These are phyloP conservation scores for Blumeria graminis DNA, from an alignment of 2,329 filamentous ascomycete species.

Conservation along the genomic window DNA sequence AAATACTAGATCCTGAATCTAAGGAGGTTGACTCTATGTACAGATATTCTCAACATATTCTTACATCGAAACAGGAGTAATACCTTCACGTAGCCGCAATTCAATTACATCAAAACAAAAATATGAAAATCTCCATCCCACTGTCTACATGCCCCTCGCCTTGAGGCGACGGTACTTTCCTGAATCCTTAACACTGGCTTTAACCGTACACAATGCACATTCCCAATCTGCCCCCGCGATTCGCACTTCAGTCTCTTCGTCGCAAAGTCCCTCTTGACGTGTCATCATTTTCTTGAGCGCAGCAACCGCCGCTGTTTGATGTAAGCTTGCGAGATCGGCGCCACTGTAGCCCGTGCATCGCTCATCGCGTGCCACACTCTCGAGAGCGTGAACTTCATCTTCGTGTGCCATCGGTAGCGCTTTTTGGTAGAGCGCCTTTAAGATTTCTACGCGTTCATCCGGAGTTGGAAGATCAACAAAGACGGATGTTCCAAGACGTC, in stretches of 20 bases:
- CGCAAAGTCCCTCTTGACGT: neutral
- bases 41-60: too few relatives aligned
- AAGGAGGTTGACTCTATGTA: too few relatives aligned
- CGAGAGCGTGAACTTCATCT: slow-evolving; percentile 28
- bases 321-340: slow-evolving; percentile 34
- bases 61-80: too few relatives aligned
- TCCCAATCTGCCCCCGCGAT: slow-evolving; percentile 15
- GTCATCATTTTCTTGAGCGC: slow-evolving; percentile 14
- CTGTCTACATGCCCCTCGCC: slow-evolving; percentile 14
- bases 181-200: slow-evolving; percentile 16
- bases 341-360: slow-evolving; percentile 57
- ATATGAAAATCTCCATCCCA: too few relatives aligned
- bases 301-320: slow-evolving; percentile 15
- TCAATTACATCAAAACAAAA: too few relatives aligned
- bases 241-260: slow-evolving; percentile 7
- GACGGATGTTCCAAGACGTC: slow-evolving; percentile 65
- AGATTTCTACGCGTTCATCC: slow-evolving; percentile 63
- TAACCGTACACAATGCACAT: slow-evolving; percentile 13
- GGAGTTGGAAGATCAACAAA: slow-evolving; percentile 70
- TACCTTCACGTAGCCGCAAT: too few relatives aligned
- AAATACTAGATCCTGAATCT: too few relatives aligned
- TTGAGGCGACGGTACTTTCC: slow-evolving; percentile 15
- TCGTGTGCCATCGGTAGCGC: slow-evolving; percentile 26
- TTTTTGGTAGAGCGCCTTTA: slow-evolving; percentile 39
- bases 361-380: slow-evolving; percentile 36